A percentile compares a stretch with the other conserved stretches of the same genome.
phyloP scores from a whole-genome alignment of 345 rosid genomes.

The Combretum micranthum region DNA sequence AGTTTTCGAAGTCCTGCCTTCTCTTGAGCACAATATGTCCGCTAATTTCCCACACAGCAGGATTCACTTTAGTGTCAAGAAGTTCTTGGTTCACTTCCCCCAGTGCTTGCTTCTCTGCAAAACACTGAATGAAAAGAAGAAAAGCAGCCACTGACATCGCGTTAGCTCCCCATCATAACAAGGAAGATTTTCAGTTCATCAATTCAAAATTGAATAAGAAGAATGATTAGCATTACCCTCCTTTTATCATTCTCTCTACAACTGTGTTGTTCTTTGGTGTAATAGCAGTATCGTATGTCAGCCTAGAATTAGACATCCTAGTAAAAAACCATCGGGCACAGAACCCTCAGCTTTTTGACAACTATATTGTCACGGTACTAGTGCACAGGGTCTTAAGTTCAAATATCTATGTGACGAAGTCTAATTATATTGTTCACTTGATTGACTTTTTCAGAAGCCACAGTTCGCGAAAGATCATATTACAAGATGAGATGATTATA shows the following conservation, averaged over 20 bases:
- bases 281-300: too few species aligned
- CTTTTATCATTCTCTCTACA: too few species aligned
- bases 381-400: too few species aligned
- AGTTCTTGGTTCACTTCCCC: conserved; percentile 38
- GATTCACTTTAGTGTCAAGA: conserved; percentile 42
- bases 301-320: too few species aligned
- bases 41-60: conserved; percentile 49
- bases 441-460: too few species aligned
- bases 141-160: background rate
- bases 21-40: conserved; percentile 50
- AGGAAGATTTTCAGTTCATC: background rate
- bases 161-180: background rate
- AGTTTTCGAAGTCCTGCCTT: conserved; percentile 31
- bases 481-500: background rate
- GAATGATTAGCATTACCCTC: background rate
- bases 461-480: too few species aligned
- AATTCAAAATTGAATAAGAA: background rate
- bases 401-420: too few species aligned
- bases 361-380: too few species aligned
- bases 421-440: too few species aligned
- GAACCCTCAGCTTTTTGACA: too few species aligned
- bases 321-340: too few species aligned
- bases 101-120: conserved; percentile 48
- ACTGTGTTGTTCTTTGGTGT: too few species aligned
- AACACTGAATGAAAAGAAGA: conserved; percentile 21